A percentile compares a stretch with the other conserved stretches of the same genome.
These are phyloP conservation scores for Trichosanthes truncata DNA, from an alignment of 306 rosid genomes.

Conservation along the genomic window DNA sequence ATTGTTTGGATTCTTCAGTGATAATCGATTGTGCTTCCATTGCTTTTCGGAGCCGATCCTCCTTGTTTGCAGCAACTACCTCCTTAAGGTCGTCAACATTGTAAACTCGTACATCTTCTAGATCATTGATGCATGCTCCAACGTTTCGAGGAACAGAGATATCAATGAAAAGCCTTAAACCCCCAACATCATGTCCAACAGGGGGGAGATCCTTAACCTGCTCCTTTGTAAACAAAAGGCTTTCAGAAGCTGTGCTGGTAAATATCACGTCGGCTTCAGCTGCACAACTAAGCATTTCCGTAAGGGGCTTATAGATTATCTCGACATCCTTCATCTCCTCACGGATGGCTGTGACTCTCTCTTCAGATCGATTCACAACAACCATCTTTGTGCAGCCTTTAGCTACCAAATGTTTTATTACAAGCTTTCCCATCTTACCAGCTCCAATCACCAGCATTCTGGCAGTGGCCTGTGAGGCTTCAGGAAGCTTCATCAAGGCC, in stretches of 20 bases:
- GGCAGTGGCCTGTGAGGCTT: slow-evolving; percentile 46
- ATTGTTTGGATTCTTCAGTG: slow-evolving; percentile 82
- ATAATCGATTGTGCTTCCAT: slow-evolving; percentile 93
- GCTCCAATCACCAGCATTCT: slow-evolving; percentile 87
- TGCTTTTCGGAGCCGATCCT: slow-evolving; percentile 84
- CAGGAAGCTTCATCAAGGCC: slow-evolving; percentile 87
- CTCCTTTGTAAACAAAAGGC: slow-evolving; percentile 66
- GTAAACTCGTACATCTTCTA: slow-evolving; percentile 51
- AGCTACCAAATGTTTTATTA: slow-evolving; percentile 87
- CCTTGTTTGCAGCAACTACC: slow-evolving; percentile 98
- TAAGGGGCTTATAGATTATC: slow-evolving; percentile 76
- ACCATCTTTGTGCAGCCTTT: slow-evolving; percentile 87
- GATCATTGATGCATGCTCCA: slow-evolving; percentile 70
- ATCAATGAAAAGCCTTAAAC: slow-evolving; percentile 62
- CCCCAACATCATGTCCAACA: slow-evolving; percentile 57
- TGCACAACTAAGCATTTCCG: slow-evolving; percentile 65
- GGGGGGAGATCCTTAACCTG: slow-evolving; percentile 64
- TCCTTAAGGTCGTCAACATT: slow-evolving; percentile 93
- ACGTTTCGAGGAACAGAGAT: slow-evolving; percentile 95
- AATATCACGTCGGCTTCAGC: slow-evolving; percentile 76
- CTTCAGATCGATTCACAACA: slow-evolving; percentile 84
- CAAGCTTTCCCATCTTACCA: slow-evolving; percentile 99
- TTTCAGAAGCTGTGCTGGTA: slow-evolving; percentile 92
- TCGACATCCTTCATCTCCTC: slow-evolving; percentile 67
- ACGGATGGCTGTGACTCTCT: slow-evolving; percentile 64